These are phyloP conservation scores for Exophiala phaeomuriformis DNA, from an alignment of 2,329 filamentous ascomycete genomes.

Conservation along the genomic window DNA sequence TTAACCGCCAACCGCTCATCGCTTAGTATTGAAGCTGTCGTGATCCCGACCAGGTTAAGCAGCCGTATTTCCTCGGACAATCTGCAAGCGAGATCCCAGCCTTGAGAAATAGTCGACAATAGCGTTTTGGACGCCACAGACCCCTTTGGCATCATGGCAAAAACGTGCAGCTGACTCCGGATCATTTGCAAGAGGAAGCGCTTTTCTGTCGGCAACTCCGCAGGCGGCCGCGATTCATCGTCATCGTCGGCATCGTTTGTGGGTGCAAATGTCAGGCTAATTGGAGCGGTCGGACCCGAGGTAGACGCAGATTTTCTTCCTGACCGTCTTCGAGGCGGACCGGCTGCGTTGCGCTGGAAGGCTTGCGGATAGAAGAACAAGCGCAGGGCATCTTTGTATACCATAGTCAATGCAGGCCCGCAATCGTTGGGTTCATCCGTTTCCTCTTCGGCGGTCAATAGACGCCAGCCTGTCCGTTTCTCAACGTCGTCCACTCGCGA, in stretches of 20 bases:
- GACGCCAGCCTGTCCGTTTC: constrained; percentile 40
- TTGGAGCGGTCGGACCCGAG: constrained; percentile 26
- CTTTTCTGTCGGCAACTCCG: constrained; percentile 33
- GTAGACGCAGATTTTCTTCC: constrained; percentile 27
- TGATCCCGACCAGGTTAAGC: constrained; percentile 41
- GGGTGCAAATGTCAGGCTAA: constrained; percentile 34
- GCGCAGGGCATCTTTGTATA: constrained; percentile 37
- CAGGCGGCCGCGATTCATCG: neutral
- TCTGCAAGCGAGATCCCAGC: constrained; percentile 37
- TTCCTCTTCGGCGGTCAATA: constrained; percentile 34
- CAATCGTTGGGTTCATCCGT: constrained; percentile 22
- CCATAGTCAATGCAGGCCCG: constrained; percentile 36
- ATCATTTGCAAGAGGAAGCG: constrained; percentile 39
- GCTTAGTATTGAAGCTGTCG: constrained; percentile 29
- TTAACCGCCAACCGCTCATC: constrained; percentile 26
- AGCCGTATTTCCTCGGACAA: constrained; percentile 40
- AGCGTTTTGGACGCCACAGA: constrained; percentile 34
- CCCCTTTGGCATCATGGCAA: constrained; percentile 33
- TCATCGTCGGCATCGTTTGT: constrained; percentile 21
- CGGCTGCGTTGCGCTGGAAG: constrained; percentile 29
- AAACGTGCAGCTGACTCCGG: constrained; percentile 30
- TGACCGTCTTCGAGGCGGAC: constrained; percentile 18
- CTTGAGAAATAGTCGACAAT: constrained; percentile 36
- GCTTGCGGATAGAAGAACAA: constrained; percentile 38
- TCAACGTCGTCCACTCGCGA: constrained; percentile 49